Base-by-base conservation (phyloP, 164 flowering plant species). In the Macadamia tetraphylla region DNA sequence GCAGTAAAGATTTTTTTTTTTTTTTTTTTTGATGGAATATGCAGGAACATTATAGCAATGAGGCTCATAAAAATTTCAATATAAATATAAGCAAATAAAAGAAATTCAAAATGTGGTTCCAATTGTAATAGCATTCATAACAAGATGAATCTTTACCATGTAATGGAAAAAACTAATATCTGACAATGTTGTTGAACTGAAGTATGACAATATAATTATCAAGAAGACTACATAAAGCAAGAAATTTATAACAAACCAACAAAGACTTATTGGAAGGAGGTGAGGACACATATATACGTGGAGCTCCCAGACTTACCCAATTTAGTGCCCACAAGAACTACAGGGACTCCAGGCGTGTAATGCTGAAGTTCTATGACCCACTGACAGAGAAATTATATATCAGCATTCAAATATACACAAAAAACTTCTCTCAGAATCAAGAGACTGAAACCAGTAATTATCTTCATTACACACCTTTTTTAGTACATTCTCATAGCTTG, bases 281-380 rank as follows among this genome's bases (percentile, higher is more conserved):
- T 12, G 17, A 32, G 29, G 40, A 60, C 12, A 31, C 42, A 31
- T 43, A 31, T 60, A 31, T 13, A 46, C 12, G 1, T 32, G 42
- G 43, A 29, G 62, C 30, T 62, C 55, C 62, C 29, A 3, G 23
- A 67, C 89, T 81, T 68, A 94, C 99, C 99, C 74, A 88, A 70
- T 81, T 94, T 94, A 70, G 99, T 92, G 68, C 99, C 99, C 69
- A 78, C 98, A 44, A 94, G 79, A 29, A 94, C 97, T 1, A 94
- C 74, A 0, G 99, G 99, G 30, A 90, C 79, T 65, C 97, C 96
- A 10, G 98, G 96, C 29, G 98, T 91, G 75, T 60, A 88, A 75
- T 90, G 97, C 78, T 92, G 97, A 78, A 94, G 97, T 71, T 94
- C 99, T 15, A 94, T 97, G 71, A 94, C 83, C 99, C 99, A 94